A percentile compares a stretch with the other conserved stretches of the same genome.
phyloP scores from a whole-genome alignment of 768 basidiomycete genomes.

The Russula ochroleuca region DNA sequence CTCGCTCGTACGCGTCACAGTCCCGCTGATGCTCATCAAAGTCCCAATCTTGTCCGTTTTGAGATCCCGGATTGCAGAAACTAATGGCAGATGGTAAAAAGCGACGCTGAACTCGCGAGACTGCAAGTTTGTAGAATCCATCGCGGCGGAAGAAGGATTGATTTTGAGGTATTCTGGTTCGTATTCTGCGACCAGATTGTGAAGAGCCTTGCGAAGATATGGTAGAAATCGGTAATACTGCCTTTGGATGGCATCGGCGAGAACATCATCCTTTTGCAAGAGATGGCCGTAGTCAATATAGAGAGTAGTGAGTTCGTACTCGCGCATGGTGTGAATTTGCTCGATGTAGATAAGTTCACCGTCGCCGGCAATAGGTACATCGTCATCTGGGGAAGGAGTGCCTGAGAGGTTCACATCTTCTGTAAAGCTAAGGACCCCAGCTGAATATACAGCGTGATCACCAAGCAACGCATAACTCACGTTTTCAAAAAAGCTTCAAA shows the following conservation, averaged over 20 bases:
- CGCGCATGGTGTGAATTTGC: conserved; percentile 92
- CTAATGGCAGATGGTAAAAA: conserved; percentile 90
- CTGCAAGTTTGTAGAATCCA: conserved; percentile 82
- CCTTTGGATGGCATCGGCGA: conserved; percentile 88
- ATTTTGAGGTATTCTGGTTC: conserved; percentile 94
- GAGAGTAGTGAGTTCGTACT: conserved; percentile 90
- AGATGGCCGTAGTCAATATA: conserved; percentile 95
- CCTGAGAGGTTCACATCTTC: conserved; percentile 73
- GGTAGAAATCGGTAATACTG: conserved; percentile 98
- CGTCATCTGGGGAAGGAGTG: conserved; percentile 69
- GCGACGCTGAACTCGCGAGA: conserved; percentile 94
- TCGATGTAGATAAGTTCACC: conserved; percentile 80
- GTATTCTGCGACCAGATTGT: conserved; percentile 82
- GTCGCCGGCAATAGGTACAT: conserved; percentile 48
- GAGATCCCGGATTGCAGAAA: conserved; percentile 91
- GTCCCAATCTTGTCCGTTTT: conserved; percentile 92
- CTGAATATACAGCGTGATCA: conserved; percentile 3
- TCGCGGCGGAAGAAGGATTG: conserved; percentile 83
- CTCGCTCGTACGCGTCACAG: conserved; percentile 95
- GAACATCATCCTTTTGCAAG: conserved; percentile 83
- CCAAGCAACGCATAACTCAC: conserved; percentile 39
- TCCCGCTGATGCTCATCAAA: conserved; percentile 92
- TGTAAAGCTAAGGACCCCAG: conserved; percentile 61
- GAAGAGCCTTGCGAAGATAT: conserved; percentile 85
- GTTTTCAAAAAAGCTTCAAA: conserved; percentile 90